phyloP scores from a whole-genome alignment of 805 yeast species.

The Teunomyces gatunensis region DNA sequence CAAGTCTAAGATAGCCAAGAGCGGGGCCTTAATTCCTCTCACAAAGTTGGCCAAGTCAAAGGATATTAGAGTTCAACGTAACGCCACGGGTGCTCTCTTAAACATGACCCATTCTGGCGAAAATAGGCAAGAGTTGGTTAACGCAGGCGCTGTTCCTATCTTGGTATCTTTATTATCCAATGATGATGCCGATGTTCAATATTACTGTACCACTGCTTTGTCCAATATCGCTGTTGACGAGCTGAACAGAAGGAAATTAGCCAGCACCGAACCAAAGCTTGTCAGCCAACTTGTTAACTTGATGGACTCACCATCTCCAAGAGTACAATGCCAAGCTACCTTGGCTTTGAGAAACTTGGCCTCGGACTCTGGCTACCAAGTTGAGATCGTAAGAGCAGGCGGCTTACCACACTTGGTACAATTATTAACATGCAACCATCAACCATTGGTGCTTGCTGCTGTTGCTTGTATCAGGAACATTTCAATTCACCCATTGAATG shows the following conservation, averaged over 20 bases:
- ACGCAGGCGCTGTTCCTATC: slow-evolving; percentile 98
- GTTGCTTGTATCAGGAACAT: slow-evolving; percentile 98
- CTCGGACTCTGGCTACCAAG: slow-evolving; percentile 91
- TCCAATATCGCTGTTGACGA: slow-evolving; percentile 98
- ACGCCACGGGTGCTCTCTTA: slow-evolving; percentile 95
- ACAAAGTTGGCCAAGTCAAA: slow-evolving; percentile 92
- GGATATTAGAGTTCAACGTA: slow-evolving; percentile 95
- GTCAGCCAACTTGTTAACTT: slow-evolving; percentile 83
- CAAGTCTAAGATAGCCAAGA: slow-evolving; percentile 90
- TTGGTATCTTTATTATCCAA: slow-evolving; percentile 82
- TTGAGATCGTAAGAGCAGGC: slow-evolving; percentile 92
- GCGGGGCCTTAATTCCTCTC: slow-evolving; percentile 93
- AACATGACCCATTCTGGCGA: slow-evolving; percentile 98
- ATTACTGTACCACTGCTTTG: slow-evolving; percentile 95
- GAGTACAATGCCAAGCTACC: slow-evolving; percentile 98
- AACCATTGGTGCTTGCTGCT: slow-evolving; percentile 90
- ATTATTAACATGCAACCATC: slow-evolving; percentile 82
- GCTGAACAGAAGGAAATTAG: slow-evolving; percentile 78
- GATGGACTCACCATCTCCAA: slow-evolving; percentile 90
- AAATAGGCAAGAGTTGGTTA: slow-evolving; percentile 92
- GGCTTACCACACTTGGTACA: slow-evolving; percentile 94
- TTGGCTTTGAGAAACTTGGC: slow-evolving; percentile 94
- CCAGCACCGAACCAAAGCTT: slow-evolving; percentile 89
- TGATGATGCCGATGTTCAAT: slow-evolving; percentile 94
- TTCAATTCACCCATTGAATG: slow-evolving; percentile 94